phyloP scores from a whole-genome alignment of 164 flowering plant species.

The Akebia trifoliata region DNA sequence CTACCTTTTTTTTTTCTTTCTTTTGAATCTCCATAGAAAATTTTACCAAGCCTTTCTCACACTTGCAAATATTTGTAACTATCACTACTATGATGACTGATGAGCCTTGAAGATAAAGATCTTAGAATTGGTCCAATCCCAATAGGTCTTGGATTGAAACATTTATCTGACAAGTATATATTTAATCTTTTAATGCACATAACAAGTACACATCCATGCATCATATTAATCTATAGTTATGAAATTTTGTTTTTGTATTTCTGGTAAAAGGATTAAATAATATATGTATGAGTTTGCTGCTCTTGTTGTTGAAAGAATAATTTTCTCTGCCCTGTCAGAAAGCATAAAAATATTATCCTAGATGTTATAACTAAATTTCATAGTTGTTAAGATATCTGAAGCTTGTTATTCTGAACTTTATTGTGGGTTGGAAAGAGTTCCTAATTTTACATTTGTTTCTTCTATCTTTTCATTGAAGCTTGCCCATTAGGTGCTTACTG shows the following conservation, averaged over 20 bases:
- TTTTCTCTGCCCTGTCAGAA: background rate
- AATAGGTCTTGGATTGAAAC: too few species aligned
- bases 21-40: too few species aligned
- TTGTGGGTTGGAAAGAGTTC: conserved; percentile 1
- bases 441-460: conserved; percentile 4
- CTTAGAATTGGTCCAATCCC: too few species aligned
- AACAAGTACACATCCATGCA: too few species aligned
- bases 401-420: background rate
- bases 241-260: background rate
- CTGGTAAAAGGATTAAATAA: background rate
- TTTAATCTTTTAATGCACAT: too few species aligned
- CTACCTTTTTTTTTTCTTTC: too few species aligned
- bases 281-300: background rate
- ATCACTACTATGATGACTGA: too few species aligned
- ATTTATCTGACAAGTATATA: too few species aligned
- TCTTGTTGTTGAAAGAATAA: background rate
- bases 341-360: background rate
- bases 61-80: too few species aligned
- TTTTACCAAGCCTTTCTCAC: too few species aligned
- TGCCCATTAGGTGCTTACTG: conserved; percentile 85
- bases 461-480: conserved; percentile 36
- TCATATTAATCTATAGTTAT: too few species aligned
- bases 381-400: background rate
- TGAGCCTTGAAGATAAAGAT: too few species aligned
- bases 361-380: background rate